Conservation (phyloP, 208 protist genomes). For the Trypanosoma platydactyli region DNA sequence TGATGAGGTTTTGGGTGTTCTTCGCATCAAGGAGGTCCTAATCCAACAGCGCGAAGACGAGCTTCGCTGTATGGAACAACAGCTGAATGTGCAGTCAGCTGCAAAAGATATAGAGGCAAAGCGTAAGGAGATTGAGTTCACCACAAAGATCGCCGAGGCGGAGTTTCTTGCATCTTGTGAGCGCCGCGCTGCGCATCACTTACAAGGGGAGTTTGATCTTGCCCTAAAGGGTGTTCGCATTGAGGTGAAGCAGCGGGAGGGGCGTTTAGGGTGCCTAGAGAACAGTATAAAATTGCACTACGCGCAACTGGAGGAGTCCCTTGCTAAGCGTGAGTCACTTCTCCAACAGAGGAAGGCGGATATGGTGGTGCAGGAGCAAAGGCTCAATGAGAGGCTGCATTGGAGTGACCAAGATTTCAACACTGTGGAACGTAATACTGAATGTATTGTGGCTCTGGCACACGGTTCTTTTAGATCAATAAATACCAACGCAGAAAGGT, state of each 20-base stretch:
- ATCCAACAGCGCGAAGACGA: conserved; percentile 30
- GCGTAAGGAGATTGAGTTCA: conserved; percentile 16
- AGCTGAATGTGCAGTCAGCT: conserved; percentile 11
- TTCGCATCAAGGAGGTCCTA: conserved; percentile 18
- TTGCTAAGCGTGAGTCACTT: conserved; percentile 33
- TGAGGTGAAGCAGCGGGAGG: conserved; percentile 34
- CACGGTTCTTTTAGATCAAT: neutral
- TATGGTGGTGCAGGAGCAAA: conserved; percentile 31
- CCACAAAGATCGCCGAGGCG: conserved; percentile 36
- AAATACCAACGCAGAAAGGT: conserved; percentile 1
- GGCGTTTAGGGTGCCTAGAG: conserved; percentile 32
- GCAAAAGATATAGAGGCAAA: conserved; percentile 3
- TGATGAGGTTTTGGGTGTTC: neutral
- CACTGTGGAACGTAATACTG: too few species aligned
- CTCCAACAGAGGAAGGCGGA: conserved; percentile 31
- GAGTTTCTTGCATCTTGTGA: conserved; percentile 41
- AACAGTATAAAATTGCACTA: conserved; percentile 31
- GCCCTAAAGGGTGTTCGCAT: conserved; percentile 29
- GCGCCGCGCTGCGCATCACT: conserved; percentile 34
- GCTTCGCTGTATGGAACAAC: conserved; percentile 5
- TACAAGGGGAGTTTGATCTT: conserved; percentile 45
- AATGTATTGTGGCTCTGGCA: neutral
- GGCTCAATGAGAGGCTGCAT: neutral
- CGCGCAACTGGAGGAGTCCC: conserved; percentile 34
- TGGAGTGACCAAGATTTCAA: neutral